Base-by-base conservation (phyloP, 441 rosid genomes). In the Biscutella auriculata region DNA sequence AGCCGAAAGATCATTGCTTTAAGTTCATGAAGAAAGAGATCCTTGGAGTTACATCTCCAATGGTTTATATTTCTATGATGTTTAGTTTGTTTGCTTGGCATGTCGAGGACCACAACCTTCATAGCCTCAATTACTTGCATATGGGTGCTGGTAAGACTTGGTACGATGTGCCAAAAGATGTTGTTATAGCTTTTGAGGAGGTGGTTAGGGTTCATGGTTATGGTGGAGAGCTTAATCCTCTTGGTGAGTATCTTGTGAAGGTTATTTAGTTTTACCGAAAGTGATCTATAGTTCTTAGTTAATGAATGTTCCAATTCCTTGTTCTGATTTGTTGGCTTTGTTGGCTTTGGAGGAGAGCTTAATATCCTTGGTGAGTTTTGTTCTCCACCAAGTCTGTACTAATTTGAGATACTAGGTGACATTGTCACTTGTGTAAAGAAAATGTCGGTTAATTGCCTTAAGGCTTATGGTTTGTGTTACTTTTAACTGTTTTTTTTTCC, bases 1-100 rank as follows among this genome's bases (percentile, higher is more conserved):
- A 85, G 92, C 91, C 2, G 79, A 84, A 73, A 88, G 94, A 36
- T 94, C 99, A 4, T 63, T 94, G 80, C 76, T 94, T n/a, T 72
- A 89, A 79, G 85, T 89, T 85, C 60, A 94, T 94, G 97, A 94
- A 89, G 62, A 97, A 94, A 71, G 99, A 89, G 70, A 94, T 94
- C 62, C 99, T 93, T 3, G 97, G 97, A 26, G 99, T 89, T 29
- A 94, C 99, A 52, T 94, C 99, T 9, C 96, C 97, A 0, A 94
- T 94, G 99, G 87, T 94, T 40, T 94, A 94, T 64, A 37, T 94
- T 21, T 97, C 97, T 27, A 94, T 94, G 97, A 66, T 89, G 85
- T 94, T 94, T 65, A 94, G 99, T 71, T 94, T 96, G 99, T 94
- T 94, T 50, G 99, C 99, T 74, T 94, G 97, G 99, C 99, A 94